A percentile compares a stretch with the other conserved stretches of the same genome.
Conservation (phyloP, 1,139 yeast genomes). For the Blastobotrys capitulatus region DNA sequence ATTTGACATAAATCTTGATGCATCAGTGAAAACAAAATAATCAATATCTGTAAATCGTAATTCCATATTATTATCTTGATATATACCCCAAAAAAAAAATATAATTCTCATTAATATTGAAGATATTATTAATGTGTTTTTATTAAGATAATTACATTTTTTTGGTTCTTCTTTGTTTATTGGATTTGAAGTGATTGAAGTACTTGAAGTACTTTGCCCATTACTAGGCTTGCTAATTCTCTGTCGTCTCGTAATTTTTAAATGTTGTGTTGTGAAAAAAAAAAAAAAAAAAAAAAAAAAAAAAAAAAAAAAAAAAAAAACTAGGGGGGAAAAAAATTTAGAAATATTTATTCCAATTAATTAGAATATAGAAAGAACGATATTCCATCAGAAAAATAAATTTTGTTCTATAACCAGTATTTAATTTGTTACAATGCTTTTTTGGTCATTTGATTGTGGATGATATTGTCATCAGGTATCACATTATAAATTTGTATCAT, state of each 20-base stretch:
- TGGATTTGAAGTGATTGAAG: background rate
- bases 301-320: background rate
- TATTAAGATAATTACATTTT: background rate
- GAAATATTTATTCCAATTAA: no score
- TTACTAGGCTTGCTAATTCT: background rate
- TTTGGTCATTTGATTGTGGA: no score
- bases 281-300: background rate
- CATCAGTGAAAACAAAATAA: constrained; percentile 89
- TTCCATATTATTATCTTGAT: constrained; percentile 75
- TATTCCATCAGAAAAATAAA: no score
- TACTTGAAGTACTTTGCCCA: background rate
- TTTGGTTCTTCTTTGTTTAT: background rate
- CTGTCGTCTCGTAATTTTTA: background rate
- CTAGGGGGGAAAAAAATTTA: no score
- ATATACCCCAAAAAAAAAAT: constrained; percentile 76
- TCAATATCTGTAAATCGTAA: constrained; percentile 92
- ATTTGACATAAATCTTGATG: constrained; percentile 61
- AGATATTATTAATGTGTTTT: constrained; percentile 4
- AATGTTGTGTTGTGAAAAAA: background rate
- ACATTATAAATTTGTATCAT: no score
- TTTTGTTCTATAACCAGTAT: no score
- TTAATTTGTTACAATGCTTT: no score
- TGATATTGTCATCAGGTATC: no score
- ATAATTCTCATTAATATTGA: constrained; percentile 41
- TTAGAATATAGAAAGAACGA: no score